phyloP scores from a whole-genome alignment of 441 rosid species.

The Breynia disticha region DNA sequence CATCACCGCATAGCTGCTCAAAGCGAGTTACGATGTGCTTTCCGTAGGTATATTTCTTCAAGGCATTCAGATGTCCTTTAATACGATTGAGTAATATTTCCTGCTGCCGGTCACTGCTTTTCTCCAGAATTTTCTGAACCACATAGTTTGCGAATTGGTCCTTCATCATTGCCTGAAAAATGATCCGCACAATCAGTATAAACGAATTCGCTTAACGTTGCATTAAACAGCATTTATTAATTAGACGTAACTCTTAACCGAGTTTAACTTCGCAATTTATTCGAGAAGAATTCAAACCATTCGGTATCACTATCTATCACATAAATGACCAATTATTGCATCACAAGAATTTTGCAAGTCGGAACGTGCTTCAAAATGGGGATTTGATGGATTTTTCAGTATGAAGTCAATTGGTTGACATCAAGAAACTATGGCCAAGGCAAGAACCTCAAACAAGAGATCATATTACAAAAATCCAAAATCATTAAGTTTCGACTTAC shows the following conservation, averaged over 20 bases:
- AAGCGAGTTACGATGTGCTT: conserved; percentile 80
- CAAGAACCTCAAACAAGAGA: no score
- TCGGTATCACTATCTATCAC: no score
- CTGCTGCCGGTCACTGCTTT: conserved; percentile 49
- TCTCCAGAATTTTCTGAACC: conserved; percentile 77
- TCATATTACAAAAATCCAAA: no score
- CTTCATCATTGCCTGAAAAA: conserved; percentile 67
- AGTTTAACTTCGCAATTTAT: no score
- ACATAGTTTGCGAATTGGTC: conserved; percentile 90
- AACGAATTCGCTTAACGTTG: no score
- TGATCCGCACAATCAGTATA: not conserved
- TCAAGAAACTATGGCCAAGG: not conserved
- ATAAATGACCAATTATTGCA: no score
- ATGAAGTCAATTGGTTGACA: not conserved
- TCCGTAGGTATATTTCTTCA: conserved; percentile 79
- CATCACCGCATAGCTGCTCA: conserved; percentile 72
- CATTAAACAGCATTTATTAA: no score
- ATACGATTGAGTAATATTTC: conserved; percentile 42
- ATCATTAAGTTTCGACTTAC: no score
- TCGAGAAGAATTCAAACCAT: no score
- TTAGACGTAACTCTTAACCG: no score
- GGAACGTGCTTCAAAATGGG: not conserved
- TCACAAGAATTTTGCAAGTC: not conserved
- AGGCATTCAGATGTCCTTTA: conserved; percentile 47
- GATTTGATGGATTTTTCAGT: not conserved